Evolutionary conservation across 495 filamentous ascomycete genomes (phyloP).

Genomic region (Talaromyces thailandensis): DNA sequence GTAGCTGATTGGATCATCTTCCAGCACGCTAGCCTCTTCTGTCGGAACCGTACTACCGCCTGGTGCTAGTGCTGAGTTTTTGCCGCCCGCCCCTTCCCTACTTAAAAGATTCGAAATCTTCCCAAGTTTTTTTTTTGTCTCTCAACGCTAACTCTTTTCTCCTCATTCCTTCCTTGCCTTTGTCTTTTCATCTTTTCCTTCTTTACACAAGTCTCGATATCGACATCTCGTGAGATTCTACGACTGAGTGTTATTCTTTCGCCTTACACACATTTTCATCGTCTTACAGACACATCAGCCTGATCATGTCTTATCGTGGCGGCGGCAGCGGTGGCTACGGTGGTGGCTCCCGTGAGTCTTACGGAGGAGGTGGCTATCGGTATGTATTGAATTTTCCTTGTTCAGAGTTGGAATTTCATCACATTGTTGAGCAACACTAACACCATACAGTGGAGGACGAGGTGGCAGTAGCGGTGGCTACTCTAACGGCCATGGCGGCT

Average conservation of each 20-base stretch:
- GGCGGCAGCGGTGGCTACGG: slow-evolving; percentile 31
- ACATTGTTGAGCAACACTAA: slow-evolving; percentile 11
- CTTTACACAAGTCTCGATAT: slow-evolving; percentile 12
- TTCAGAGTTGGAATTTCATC: slow-evolving; percentile 5
- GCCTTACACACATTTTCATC: slow-evolving; percentile 13
- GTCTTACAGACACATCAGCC: slow-evolving; percentile 10
- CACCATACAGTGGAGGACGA: slow-evolving; percentile 24
- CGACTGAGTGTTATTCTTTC: slow-evolving; percentile 11
- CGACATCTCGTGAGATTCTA: slow-evolving; percentile 14
- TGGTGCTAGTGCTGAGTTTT: not conserved
- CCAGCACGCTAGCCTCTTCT: not conserved
- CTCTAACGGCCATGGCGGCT: slow-evolving; percentile 27
- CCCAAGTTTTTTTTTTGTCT: slow-evolving; percentile 18
- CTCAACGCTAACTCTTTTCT: slow-evolving; percentile 10
- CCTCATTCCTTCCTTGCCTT: slow-evolving; percentile 12
- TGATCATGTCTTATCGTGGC: slow-evolving; percentile 66
- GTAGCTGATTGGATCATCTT: not conserved
- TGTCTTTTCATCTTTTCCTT: slow-evolving; percentile 16
- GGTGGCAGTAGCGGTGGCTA: slow-evolving; percentile 38
- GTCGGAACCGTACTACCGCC: not conserved
- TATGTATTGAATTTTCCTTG: slow-evolving; percentile 15
- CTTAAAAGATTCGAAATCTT: slow-evolving; percentile 1
- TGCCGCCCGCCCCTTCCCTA: slow-evolving; percentile 1
- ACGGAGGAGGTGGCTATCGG: slow-evolving; percentile 31
- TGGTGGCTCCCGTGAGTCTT: slow-evolving; percentile 32